Percentiles rank a stretch among this genome's conserved stretches.
Evolutionary conservation across 2,329 filamentous ascomycete genomes (phyloP).

Genomic region (Penicillium sp.): DNA sequence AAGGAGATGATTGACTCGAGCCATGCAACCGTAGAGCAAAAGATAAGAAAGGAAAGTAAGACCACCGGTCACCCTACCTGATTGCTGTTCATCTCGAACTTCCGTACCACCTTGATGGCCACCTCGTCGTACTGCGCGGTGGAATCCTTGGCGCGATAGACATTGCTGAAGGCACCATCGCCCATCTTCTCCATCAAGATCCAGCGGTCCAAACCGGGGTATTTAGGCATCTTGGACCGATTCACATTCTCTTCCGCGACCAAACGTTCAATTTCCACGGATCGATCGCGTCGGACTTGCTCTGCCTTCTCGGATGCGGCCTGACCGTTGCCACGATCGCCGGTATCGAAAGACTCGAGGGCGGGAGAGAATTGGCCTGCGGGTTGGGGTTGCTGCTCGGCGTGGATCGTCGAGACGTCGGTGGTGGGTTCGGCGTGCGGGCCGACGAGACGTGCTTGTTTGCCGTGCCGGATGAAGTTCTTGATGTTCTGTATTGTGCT

Average conservation of each 20-base stretch:
- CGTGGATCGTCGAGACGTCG: constrained; percentile 63
- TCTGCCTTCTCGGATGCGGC: constrained; percentile 62
- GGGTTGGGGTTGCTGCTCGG: constrained; percentile 59
- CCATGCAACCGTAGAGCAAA: constrained; percentile 27
- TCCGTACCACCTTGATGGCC: constrained; percentile 97
- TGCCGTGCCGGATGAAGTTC: constrained; percentile 97
- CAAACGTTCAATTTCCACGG: constrained; percentile 74
- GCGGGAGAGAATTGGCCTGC: constrained; percentile 48
- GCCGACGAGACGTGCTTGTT: constrained; percentile 75
- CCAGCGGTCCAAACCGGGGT: constrained; percentile 83
- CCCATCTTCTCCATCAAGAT: constrained; percentile 94
- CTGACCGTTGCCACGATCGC: constrained; percentile 60
- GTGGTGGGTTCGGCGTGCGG: constrained; percentile 62
- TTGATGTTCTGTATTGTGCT: constrained; percentile 90
- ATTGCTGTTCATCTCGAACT: constrained; percentile 97
- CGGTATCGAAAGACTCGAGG: constrained; percentile 61
- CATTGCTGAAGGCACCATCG: constrained; percentile 97
- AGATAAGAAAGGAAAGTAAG: constrained; percentile 27
- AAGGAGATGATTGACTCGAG: constrained; percentile 25
- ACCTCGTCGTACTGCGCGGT: constrained; percentile 73
- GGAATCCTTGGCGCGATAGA: constrained; percentile 82
- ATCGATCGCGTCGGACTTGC: constrained; percentile 54
- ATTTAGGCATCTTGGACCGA: constrained; percentile 79
- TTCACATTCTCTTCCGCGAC: constrained; percentile 88
- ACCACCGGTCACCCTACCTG: constrained; percentile 68